Percentiles rank a stretch among this genome's conserved stretches.
These are phyloP conservation scores for Limnanthes douglasii DNA, from an alignment of 345 rosid species.

Conservation along the genomic window DNA sequence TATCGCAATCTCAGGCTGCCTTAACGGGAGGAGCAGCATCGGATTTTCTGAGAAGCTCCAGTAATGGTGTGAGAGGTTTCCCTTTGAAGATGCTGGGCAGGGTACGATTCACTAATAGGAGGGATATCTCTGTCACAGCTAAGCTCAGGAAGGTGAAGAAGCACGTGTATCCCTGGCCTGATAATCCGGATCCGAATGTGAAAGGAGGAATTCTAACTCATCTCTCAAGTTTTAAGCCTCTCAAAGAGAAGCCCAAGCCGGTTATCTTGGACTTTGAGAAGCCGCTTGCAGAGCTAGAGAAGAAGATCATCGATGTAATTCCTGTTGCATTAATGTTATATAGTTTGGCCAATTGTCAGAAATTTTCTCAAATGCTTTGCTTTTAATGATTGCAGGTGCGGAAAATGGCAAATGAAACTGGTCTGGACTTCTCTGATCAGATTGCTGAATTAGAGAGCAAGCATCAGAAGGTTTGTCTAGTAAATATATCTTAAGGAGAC, in stretches of 20 bases:
- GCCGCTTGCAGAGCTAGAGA: constrained; percentile 66
- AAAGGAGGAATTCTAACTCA: constrained; percentile 76
- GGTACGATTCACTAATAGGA: constrained; percentile 17
- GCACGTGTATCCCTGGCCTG: constrained; percentile 91
- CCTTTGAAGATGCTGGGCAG: constrained; percentile 45
- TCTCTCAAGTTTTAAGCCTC: constrained; percentile 73
- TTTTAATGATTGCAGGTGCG: constrained; percentile 45
- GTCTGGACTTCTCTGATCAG: constrained; percentile 88
- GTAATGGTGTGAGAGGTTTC: constrained; percentile 31
- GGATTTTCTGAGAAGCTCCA: constrained; percentile 68
- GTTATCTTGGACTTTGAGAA: constrained; percentile 83
- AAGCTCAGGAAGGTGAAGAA: constrained; percentile 74
- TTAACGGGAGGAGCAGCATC: constrained; percentile 59
- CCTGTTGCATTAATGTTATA: neutral
- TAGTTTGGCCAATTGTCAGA: neutral
- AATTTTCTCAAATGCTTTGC: constrained; percentile 7
- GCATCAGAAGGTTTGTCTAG: constrained; percentile 52
- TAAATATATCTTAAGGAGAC: neutral
- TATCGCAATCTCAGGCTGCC: constrained; percentile 34
- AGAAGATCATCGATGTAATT: constrained; percentile 74
- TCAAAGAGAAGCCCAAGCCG: constrained; percentile 55
- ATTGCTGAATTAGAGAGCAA: constrained; percentile 61
- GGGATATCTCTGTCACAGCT: constrained; percentile 23
- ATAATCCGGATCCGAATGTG: constrained; percentile 81
- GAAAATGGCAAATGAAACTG: constrained; percentile 87